Percentiles rank a stretch among this genome's conserved stretches.
phyloP scores from a whole-genome alignment of 129 eudicot species.

The Rutidosis leptorrhynchoides region DNA sequence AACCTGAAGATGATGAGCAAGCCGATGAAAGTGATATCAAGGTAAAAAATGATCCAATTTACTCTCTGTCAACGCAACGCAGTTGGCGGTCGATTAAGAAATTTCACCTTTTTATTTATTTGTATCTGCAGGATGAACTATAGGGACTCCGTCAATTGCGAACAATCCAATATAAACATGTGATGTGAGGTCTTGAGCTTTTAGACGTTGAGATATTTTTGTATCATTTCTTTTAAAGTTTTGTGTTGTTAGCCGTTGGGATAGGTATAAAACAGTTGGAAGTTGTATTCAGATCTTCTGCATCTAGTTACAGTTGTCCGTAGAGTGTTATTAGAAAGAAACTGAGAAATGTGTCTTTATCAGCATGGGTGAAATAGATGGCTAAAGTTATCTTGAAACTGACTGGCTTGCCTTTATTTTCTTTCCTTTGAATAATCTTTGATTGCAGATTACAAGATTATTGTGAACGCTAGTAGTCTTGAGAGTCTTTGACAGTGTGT shows the following conservation, averaged over 20 bases:
- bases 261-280: slow-evolving; percentile 18
- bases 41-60: slow-evolving; percentile 19
- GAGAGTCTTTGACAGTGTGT: too few species aligned
- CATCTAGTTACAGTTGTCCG: neutral
- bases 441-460: neutral
- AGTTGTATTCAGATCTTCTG: slow-evolving; percentile 5
- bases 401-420: neutral
- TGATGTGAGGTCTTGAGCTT: neutral
- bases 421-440: neutral
- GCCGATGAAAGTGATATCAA: slow-evolving; percentile 37
- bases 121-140: slow-evolving; percentile 60
- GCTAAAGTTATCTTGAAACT: neutral
- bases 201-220: slow-evolving; percentile 18
- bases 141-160: slow-evolving; percentile 24
- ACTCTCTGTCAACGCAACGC: neutral
- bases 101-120: neutral
- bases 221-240: neutral
- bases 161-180: neutral
- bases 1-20: slow-evolving; percentile 16
- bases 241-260: slow-evolving; percentile 1
- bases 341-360: neutral
- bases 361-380: neutral
- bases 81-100: neutral
- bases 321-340: slow-evolving; percentile 4
- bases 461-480: too few species aligned